Percentiles rank a stretch among this genome's conserved stretches.
Evolutionary conservation across 176 grass and related monocot genomes (phyloP).

Genomic region (Ensete ventricosum): DNA sequence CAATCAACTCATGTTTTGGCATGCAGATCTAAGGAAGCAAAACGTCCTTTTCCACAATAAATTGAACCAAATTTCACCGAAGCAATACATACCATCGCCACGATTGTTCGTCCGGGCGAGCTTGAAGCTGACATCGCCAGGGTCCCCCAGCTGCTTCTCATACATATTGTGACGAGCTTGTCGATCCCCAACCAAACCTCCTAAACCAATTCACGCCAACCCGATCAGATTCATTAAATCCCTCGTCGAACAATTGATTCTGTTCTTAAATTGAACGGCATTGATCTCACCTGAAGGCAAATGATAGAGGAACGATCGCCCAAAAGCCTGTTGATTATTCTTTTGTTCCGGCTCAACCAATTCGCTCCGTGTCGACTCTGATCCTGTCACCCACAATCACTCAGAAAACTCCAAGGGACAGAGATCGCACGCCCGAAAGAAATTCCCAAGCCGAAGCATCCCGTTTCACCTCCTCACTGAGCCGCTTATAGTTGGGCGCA

Average conservation of each 20-base stretch:
- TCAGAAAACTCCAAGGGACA: neutral
- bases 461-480: slow-evolving; percentile 30
- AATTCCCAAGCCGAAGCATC: neutral
- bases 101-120: slow-evolving; percentile 87
- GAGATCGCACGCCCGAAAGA: neutral
- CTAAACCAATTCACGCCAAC: slow-evolving; percentile 23
- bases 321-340: slow-evolving; percentile 68
- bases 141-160: slow-evolving; percentile 45
- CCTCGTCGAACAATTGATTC: neutral
- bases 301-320: slow-evolving; percentile 65
- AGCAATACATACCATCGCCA: slow-evolving; percentile 50
- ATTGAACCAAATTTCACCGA: neutral
- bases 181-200: slow-evolving; percentile 90
- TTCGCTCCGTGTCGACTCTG: slow-evolving; percentile 62
- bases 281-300: slow-evolving; percentile 62
- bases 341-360: slow-evolving; percentile 72
- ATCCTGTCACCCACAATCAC: slow-evolving; percentile 15
- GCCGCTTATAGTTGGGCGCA: slow-evolving; percentile 50
- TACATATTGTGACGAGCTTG: slow-evolving; percentile 76
- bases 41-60: neutral
- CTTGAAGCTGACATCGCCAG: slow-evolving; percentile 57
- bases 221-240: neutral
- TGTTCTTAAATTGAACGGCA: neutral
- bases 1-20: neutral
- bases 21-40: neutral